Conservation (phyloP, 139 green algal species). For the Ettlia oleoabundans region DNA sequence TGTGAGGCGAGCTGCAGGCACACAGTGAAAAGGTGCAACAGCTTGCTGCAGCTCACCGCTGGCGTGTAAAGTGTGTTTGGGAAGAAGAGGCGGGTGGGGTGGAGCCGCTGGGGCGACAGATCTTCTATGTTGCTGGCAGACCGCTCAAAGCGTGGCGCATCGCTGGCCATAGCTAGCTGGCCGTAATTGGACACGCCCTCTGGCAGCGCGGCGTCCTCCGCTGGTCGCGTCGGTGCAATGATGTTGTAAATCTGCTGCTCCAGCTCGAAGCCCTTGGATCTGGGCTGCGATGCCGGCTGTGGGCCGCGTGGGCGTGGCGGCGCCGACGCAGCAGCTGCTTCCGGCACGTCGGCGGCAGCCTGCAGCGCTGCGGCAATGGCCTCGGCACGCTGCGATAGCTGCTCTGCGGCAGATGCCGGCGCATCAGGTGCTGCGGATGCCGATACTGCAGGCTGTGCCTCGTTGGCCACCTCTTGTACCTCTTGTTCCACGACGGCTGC, state of each 20-base stretch:
- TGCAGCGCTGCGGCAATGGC: background rate
- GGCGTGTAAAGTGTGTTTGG: constrained; percentile 40
- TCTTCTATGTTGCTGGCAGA: constrained; percentile 8
- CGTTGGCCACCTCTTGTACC: no score
- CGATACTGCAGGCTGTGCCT: no score
- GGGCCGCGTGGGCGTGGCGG: background rate
- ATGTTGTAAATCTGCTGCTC: constrained; percentile 32
- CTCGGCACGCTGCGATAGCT: no score
- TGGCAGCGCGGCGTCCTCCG: background rate
- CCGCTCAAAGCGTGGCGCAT: constrained; percentile 35
- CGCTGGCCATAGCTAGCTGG: constrained; percentile 38
- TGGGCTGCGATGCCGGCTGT: background rate
- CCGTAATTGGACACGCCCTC: constrained; percentile 28
- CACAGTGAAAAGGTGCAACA: no score
- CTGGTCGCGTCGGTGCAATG: background rate
- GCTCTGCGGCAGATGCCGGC: no score
- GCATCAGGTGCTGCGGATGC: no score
- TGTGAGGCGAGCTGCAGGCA: no score
- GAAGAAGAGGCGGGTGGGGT: constrained; percentile 54
- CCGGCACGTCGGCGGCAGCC: background rate
- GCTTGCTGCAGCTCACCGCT: background rate
- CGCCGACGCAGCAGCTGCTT: background rate
- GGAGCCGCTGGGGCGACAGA: constrained; percentile 42
- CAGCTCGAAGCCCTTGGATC: constrained; percentile 9
- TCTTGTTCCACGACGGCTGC: no score